Evolutionary conservation across 192 early-diverging fungal genomes (phyloP), one percentile per base, ranked within the genome.

Genomic region (Podila minutissima): DNA sequence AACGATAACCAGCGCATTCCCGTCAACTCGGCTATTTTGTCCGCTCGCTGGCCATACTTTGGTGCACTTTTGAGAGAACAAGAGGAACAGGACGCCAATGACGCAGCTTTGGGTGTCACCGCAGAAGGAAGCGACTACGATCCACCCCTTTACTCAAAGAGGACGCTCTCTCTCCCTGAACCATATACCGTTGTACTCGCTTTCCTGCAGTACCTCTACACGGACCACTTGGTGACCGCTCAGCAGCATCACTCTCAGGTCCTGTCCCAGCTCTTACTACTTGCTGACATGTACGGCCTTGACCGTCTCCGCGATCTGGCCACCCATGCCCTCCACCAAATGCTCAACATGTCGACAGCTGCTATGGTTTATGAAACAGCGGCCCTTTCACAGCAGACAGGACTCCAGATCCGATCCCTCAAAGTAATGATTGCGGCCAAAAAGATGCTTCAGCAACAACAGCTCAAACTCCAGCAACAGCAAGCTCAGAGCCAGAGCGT

Each of bases 231-330:
- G 55, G 85, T 92, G 62, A 89, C 90, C n/a, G 84, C 87, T 5
- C 90, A 91, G 51, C 91, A 92, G 46, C 87, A 91, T 60, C 91
- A 92, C 26, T 86, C 89, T 8, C 87, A 90, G 5, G 89, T 93
- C 7, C 72, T 93, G 12, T 89, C 91, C 57, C 90, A 92, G 59
- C 72, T 93, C 5, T 67, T 93, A 51, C 82, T 85, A 0, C 69
- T 91, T 8, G 86, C 91, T n/a, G 89, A 90, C 55, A 88, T 89
- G 74, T 92, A 91, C 72, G 71, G 83, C 28, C 59, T 93, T 22
- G 85, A 89, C 53, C 74, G 85, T 48, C 83, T 93, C n/a, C 86
- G 85, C 10, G 81, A 86, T 55, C 70, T 89, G 20, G 76, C 88
- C 1, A 86, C 88, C 0, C 88, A 87, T 35, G 83, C 89, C 13